These are phyloP conservation scores for Phlebiopsis flavidoalba DNA, from an alignment of 768 basidiomycete genomes.

Conservation along the genomic window DNA sequence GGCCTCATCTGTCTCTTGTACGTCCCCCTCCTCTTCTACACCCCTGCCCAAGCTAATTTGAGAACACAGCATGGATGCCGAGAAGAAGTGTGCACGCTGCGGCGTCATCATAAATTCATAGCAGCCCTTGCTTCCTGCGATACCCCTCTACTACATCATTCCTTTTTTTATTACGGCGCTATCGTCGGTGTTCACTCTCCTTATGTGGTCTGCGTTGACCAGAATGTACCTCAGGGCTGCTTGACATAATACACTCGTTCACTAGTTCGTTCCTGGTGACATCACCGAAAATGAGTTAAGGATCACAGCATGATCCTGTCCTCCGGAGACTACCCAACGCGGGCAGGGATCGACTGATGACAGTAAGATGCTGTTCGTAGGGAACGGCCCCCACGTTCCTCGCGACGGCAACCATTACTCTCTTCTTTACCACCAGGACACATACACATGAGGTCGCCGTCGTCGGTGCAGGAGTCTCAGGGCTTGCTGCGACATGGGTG, in stretches of 20 bases:
- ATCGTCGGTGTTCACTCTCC: not conserved
- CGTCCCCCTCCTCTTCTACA: not conserved
- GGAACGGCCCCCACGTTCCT: not conserved
- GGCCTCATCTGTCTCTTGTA: slow-evolving; percentile 24
- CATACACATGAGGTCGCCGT: slow-evolving; percentile 47
- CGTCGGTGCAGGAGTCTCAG: slow-evolving; percentile 74
- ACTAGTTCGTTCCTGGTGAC: not conserved
- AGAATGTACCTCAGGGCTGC: not conserved
- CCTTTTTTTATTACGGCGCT: not conserved
- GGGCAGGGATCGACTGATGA: not conserved
- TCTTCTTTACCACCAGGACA: not conserved
- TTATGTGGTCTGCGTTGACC: not conserved
- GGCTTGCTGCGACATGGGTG: slow-evolving; percentile 75
- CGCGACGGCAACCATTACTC: not conserved
- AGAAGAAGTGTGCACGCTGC: slow-evolving; percentile 12
- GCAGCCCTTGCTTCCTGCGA: not conserved
- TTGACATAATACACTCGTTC: not conserved
- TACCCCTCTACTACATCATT: not conserved
- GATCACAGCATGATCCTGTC: not conserved
- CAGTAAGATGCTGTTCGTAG: not conserved
- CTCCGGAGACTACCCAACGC: no score
- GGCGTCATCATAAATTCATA: not conserved
- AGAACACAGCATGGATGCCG: slow-evolving; percentile 16
- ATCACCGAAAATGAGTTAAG: not conserved
- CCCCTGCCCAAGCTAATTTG: not conserved